Conservation (phyloP, 441 rosid species). For the Omphalea diandra region DNA sequence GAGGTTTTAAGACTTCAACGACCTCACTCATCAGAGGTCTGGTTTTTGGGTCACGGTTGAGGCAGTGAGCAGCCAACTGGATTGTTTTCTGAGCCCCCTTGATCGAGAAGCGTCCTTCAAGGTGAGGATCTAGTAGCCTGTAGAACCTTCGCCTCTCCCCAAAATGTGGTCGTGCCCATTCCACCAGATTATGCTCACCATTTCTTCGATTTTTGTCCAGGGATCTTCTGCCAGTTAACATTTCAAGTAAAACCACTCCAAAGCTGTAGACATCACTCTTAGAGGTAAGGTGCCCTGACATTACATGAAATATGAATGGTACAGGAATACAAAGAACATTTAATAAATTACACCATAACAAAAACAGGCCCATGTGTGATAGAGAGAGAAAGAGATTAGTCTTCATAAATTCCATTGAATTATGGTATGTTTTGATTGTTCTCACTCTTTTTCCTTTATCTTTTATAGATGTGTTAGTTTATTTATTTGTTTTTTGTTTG, state of each 20-base stretch:
- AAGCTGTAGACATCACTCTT: constrained; percentile 54
- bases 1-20: constrained; percentile 59
- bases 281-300: constrained; percentile 49
- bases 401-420: not conserved
- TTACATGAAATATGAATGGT: constrained; percentile 8
- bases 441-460: not conserved
- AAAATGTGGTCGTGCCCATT: constrained; percentile 40
- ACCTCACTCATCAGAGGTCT: constrained; percentile 53
- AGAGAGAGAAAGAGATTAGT: not conserved
- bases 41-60: constrained; percentile 34
- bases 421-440: not conserved
- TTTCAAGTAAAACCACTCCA: constrained; percentile 54
- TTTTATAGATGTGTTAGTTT: no score
- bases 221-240: constrained; percentile 51
- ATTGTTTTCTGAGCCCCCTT: constrained; percentile 42
- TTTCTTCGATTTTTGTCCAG: constrained; percentile 47
- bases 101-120: constrained; percentile 36
- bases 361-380: not conserved
- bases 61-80: constrained; percentile 43
- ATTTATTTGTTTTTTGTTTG: not conserved
- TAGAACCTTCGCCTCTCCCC: constrained; percentile 31
- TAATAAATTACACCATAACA: not conserved
- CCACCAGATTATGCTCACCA: constrained; percentile 41
- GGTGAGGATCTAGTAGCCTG: constrained; percentile 37
- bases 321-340: not conserved